Percentiles rank a stretch among this genome's conserved stretches.
phyloP scores from a whole-genome alignment of 116 monocot genomes.

The Iris pallida region DNA sequence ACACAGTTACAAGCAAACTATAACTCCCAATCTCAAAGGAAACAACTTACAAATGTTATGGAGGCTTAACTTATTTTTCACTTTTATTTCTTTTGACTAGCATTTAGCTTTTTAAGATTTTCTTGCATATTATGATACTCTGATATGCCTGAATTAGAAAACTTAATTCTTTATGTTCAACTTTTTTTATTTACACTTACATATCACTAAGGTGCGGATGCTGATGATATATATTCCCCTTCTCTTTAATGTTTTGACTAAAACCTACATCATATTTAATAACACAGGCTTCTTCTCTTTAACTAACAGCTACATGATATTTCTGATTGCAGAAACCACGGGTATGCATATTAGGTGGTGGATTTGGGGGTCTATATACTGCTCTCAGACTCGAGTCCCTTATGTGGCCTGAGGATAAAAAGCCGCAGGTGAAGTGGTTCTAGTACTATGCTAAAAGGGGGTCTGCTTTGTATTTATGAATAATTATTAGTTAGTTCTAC shows the following conservation, averaged over 20 bases:
- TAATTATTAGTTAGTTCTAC: too few relatives aligned
- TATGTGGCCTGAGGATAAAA: slow-evolving; percentile 82
- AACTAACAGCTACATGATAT: background rate
- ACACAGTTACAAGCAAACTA: too few relatives aligned
- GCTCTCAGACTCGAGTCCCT: slow-evolving; percentile 93
- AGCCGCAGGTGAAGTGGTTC: slow-evolving; percentile 66
- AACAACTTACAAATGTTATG: too few relatives aligned
- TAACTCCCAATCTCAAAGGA: too few relatives aligned
- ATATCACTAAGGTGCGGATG: background rate
- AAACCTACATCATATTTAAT: background rate
- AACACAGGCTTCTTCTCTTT: background rate
- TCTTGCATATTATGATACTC: background rate
- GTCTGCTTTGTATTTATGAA: background rate
- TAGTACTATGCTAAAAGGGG: background rate
- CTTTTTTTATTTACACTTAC: background rate
- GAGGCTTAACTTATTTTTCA: too few relatives aligned
- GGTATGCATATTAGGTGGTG: slow-evolving; percentile 93
- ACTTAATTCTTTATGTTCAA: background rate
- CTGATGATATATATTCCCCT: too few relatives aligned
- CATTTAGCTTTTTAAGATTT: too few relatives aligned
- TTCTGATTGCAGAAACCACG: slow-evolving; percentile 60
- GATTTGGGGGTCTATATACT: slow-evolving; percentile 95
- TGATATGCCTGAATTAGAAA: background rate
- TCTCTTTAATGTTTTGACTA: background rate
- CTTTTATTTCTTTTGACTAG: too few relatives aligned